phyloP scores from a whole-genome alignment of 1,284 basidiomycete species.

The Ustilago trichophora region DNA sequence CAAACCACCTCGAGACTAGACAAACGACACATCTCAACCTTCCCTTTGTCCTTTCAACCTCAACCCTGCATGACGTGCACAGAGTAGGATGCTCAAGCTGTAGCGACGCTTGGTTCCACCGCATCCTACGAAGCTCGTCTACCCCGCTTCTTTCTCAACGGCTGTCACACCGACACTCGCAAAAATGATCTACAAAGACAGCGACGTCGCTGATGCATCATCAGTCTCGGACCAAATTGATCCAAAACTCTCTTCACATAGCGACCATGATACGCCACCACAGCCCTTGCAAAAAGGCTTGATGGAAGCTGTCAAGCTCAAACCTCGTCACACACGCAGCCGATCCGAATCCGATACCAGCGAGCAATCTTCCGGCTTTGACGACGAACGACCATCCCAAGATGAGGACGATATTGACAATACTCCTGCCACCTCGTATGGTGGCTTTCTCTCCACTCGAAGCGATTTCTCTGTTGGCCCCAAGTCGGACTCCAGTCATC shows the following conservation, averaged over 20 bases:
- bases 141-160: neutral
- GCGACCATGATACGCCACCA: neutral
- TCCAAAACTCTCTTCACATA: neutral
- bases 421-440: conserved; percentile 41
- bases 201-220: neutral
- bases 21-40: neutral
- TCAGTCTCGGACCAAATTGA: neutral
- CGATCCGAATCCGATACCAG: conserved; percentile 29
- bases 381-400: conserved; percentile 32
- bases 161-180: neutral
- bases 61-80: conserved; percentile 2
- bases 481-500: conserved; percentile 26
- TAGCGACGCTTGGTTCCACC: conserved; percentile 17
- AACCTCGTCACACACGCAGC: conserved; percentile 16
- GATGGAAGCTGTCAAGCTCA: conserved; percentile 32
- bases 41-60: conserved; percentile 10
- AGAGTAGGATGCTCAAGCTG: conserved; percentile 15
- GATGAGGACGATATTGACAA: conserved; percentile 45
- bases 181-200: conserved; percentile 9
- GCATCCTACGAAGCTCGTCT: conserved; percentile 2
- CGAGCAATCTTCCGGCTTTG: conserved; percentile 32
- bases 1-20: conserved; percentile 6
- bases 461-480: conserved; percentile 20
- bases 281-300: neutral
- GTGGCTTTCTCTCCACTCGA: conserved; percentile 21